Base-by-base conservation (phyloP, 257 asterid species). In the Solanum chiquidenum region DNA sequence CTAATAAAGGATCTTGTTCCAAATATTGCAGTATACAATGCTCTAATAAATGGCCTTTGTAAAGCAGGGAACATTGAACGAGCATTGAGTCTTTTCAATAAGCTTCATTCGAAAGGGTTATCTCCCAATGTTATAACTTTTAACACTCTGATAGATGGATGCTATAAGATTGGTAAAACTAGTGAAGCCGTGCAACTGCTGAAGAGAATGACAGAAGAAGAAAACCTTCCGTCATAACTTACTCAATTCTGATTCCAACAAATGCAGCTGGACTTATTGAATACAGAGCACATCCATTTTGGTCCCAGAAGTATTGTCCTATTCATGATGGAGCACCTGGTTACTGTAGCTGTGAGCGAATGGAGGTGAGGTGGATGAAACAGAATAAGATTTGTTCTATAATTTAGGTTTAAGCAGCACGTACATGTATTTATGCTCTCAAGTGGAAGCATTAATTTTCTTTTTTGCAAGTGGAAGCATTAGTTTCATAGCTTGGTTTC, bases 291-390 rank as follows among this genome's bases (percentile, higher is more conserved):
- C 98, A 95, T 90, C 99, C 98, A 75, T 95, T 97, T 91, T 97
- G 99, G 99, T 93, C 98, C 89, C 99, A 97, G 90, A 97, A 95
- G 89, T 97, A 97, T 91, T 97, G 99, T 90, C 99, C 98, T 68
- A 89, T 89, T 89, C 98, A 97, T n/a, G 98, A 97, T 88, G 96
- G 99, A 87, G 95, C 98, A 79, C 95, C 95, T 49, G 95, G 98
- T 88, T 97, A 98, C 91, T 95, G 99, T 89, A 95, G 99, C 91
- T 97, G 99, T 79, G 99, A 95, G 92, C 93, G 98, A 86, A 94
- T 95, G 98, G 97, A 97, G 98, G 98, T 97, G 64, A 76, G 77
- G 87, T 52, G 46, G 80, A 42, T 58, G 72, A 52, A 86, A 46
- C 9, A 12, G 69, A 58, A 42, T 82, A 46, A 79, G 69, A 62